These are phyloP conservation scores for Vanderwaltozyma tropicalis DNA, from an alignment of 805 yeast genomes.

Conservation along the genomic window DNA sequence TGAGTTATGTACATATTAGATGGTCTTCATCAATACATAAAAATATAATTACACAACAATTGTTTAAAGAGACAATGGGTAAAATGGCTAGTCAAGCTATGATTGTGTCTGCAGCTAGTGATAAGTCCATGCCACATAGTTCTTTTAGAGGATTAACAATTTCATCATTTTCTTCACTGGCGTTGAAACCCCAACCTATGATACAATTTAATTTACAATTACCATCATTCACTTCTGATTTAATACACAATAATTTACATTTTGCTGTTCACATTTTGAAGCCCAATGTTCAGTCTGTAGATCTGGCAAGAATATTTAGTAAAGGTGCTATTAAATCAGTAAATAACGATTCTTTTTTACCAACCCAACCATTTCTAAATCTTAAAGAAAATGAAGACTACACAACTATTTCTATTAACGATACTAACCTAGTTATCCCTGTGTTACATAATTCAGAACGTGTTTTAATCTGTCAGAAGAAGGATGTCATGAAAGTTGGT, in stretches of 20 bases:
- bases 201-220: conserved; percentile 77
- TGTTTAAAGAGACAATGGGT: conserved; percentile 27
- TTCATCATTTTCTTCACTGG: conserved; percentile 75
- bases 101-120: conserved; percentile 39
- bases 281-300: conserved; percentile 45
- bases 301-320: conserved; percentile 59
- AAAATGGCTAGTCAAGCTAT: conserved; percentile 44
- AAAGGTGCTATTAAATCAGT: conserved; percentile 34
- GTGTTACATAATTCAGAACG: conserved; percentile 47
- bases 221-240: conserved; percentile 71
- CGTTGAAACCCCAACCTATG: conserved; percentile 67
- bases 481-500: conserved; percentile 46
- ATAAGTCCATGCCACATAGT: conserved; percentile 9
- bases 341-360: conserved; percentile 15
- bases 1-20: neutral
- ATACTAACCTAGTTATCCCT: conserved; percentile 35
- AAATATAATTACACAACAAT: conserved; percentile 1
- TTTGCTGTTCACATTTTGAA: conserved; percentile 71
- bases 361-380: conserved; percentile 45
- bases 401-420: conserved; percentile 22
- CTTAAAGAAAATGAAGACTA: conserved; percentile 29
- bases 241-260: conserved; percentile 44
- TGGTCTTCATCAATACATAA: neutral
- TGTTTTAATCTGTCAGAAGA: conserved; percentile 51
- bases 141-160: conserved; percentile 57